Evolutionary conservation across 129 eudicot genomes (phyloP).

Genomic region (Lactuca saligna): DNA sequence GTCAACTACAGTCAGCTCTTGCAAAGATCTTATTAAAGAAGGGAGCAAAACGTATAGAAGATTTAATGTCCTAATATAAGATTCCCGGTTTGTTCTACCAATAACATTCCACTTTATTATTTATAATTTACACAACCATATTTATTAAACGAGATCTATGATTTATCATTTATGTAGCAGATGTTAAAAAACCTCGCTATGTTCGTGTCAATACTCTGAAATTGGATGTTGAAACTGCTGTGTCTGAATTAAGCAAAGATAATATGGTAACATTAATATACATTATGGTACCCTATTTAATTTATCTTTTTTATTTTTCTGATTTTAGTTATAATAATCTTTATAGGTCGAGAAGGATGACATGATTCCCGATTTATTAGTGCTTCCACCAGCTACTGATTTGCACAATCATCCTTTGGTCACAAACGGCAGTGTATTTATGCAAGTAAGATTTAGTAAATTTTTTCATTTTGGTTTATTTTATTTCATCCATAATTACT

Average conservation of each 20-base stretch:
- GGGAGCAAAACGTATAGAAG: conserved; percentile 62
- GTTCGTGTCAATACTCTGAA: conserved; percentile 95
- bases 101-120: background rate
- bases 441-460: too few species aligned
- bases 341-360: too few species aligned
- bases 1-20: conserved; percentile 66
- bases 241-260: conserved; percentile 51
- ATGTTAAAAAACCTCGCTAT: conserved; percentile 77
- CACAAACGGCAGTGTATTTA: too few species aligned
- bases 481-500: too few species aligned
- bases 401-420: too few species aligned
- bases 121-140: background rate
- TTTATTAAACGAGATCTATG: background rate
- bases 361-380: too few species aligned
- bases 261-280: conserved; percentile 12
- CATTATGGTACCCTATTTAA: conserved; percentile 33
- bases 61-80: conserved; percentile 54
- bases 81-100: conserved; percentile 42
- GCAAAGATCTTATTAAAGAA: conserved; percentile 61
- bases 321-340: too few species aligned
- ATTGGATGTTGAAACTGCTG: conserved; percentile 57
- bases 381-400: too few species aligned
- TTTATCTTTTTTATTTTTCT: too few species aligned
- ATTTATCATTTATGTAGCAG: conserved; percentile 42
- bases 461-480: background rate